These are phyloP conservation scores for Holtermanniella nyarrowii DNA, from an alignment of 768 basidiomycete genomes.

Conservation along the genomic window DNA sequence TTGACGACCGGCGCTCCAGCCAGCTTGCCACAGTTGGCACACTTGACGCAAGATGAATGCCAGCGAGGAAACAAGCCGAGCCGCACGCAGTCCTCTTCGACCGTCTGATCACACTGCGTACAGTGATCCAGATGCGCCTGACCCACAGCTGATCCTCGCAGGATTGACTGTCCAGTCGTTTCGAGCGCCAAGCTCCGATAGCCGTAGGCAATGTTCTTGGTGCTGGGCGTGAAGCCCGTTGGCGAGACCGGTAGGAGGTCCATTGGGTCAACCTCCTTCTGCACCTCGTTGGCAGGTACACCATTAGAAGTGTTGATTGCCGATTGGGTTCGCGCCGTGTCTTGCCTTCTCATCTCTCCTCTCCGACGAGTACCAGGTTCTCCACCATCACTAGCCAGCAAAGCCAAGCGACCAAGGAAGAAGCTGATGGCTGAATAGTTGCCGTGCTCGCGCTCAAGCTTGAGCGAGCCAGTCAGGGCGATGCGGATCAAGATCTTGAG, in stretches of 20 bases:
- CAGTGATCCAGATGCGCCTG: constrained; percentile 58
- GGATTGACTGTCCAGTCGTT: constrained; percentile 36
- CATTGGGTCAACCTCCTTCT: neutral
- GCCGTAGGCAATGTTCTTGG: constrained; percentile 80
- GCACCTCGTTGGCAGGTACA: neutral
- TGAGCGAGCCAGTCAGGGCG: constrained; percentile 87
- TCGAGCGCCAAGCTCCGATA: constrained; percentile 73
- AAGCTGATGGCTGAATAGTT: constrained; percentile 72
- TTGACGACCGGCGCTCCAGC: constrained; percentile 45
- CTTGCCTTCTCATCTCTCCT: neutral
- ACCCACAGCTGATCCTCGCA: constrained; percentile 31
- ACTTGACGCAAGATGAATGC: constrained; percentile 92
- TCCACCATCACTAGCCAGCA: constrained; percentile 55
- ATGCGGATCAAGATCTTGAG: constrained; percentile 98
- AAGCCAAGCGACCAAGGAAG: constrained; percentile 85
- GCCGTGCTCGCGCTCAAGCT: constrained; percentile 81
- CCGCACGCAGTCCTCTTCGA: constrained; percentile 94
- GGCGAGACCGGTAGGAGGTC: constrained; percentile 10
- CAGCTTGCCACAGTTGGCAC: constrained; percentile 67
- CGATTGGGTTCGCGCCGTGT: neutral
- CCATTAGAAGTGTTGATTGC: neutral
- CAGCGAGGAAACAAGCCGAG: constrained; percentile 93
- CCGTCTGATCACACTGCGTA: constrained; percentile 72
- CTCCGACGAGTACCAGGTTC: constrained; percentile 35
- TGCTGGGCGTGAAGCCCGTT: constrained; percentile 56